Evolutionary conservation across 495 filamentous ascomycete species (phyloP), one percentile per base, ranked within the genome.

Genomic region (Lophiostoma macrostomum): DNA sequence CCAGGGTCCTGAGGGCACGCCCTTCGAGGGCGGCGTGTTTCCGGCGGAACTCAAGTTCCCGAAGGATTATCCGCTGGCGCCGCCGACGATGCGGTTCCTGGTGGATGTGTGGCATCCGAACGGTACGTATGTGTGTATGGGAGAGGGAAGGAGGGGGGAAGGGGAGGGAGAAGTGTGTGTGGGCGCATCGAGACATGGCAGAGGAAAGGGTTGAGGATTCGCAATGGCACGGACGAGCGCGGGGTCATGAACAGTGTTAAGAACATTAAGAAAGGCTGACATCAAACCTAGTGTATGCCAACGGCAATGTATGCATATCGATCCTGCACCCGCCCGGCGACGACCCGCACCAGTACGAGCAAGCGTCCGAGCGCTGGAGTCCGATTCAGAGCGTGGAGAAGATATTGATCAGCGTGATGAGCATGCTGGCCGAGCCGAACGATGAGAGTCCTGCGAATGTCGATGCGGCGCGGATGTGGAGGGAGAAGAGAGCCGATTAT

Each of bases 301-400:
- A 83, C 66, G 93, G 93, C 52, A 75, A 85, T 16, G 93, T 99
- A 53, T 99, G 93, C 72, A 99, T 99, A 55, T 93, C 87, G 12
- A 99, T 99, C 75, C 82, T 99, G 8, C 93, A 99, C 73, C 85
- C 94, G 4, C 93, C 93, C n/a, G 91, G 90, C 58, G 94, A 99
- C 68, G 93, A 99, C 71, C 91, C 93, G 56, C 95, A 95, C 70
- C 94, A 97, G 70, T 99, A 99, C 75, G 93, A 99, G 72, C 87
- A 91, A 61, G 94, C 94, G 19, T 86, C 82, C 16, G 93, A 99
- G 75, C 80, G 93, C 40, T 99, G 93, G 93, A 86, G 82, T 34
- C 93, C 93, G 34, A 96, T 99, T 36, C 93, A 97, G 73, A 89
- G 84, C 50, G 90, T 96, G 58, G 94, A 97, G 77, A 97, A 96